These are phyloP conservation scores for Decorospora gaudefroyi DNA, from an alignment of 2,329 filamentous ascomycete species.

Conservation along the genomic window DNA sequence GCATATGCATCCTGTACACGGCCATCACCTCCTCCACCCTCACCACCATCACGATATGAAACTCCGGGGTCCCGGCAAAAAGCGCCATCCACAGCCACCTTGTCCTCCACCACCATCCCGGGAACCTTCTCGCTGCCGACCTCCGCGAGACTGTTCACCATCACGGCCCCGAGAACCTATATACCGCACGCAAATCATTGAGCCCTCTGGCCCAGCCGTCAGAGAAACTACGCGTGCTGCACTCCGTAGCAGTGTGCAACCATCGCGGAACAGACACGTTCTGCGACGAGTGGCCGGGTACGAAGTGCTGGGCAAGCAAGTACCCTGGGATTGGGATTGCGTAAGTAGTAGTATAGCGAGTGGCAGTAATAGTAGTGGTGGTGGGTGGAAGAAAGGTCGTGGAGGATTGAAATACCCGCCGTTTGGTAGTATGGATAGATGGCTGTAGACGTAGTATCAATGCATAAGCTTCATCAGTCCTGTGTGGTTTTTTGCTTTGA, in stretches of 20 bases:
- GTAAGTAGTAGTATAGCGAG: conserved; percentile 36
- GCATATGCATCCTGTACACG: conserved; percentile 32
- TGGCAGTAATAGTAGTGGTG: conserved; percentile 5
- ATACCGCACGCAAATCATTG: conserved; percentile 40
- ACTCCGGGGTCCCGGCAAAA: conserved; percentile 31
- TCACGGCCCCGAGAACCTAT: conserved; percentile 26
- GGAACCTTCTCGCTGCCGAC: conserved; percentile 11
- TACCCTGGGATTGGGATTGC: conserved; percentile 45
- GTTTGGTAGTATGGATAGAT: conserved; percentile 33
- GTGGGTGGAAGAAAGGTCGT: conserved; percentile 13
- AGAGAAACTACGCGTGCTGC: conserved; percentile 35
- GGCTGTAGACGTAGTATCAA: conserved; percentile 26
- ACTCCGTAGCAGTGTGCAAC: conserved; percentile 24
- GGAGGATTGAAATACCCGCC: conserved; percentile 32
- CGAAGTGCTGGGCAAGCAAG: conserved; percentile 35
- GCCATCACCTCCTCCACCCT: conserved; percentile 18
- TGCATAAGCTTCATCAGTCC: too few relatives aligned
- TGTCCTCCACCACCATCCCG: conserved; percentile 24
- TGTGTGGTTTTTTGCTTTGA: too few relatives aligned
- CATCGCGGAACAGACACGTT: conserved; percentile 19
- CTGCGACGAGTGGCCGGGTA: conserved; percentile 39
- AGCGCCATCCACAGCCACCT: conserved; percentile 17
- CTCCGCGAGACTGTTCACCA: conserved; percentile 1
- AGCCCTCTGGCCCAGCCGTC: conserved; percentile 24
- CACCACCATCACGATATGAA: conserved; percentile 14